Percentiles rank a stretch among this genome's conserved stretches.
Evolutionary conservation across 345 rosid genomes (phyloP).

Genomic region (Eucalyptus virginea): DNA sequence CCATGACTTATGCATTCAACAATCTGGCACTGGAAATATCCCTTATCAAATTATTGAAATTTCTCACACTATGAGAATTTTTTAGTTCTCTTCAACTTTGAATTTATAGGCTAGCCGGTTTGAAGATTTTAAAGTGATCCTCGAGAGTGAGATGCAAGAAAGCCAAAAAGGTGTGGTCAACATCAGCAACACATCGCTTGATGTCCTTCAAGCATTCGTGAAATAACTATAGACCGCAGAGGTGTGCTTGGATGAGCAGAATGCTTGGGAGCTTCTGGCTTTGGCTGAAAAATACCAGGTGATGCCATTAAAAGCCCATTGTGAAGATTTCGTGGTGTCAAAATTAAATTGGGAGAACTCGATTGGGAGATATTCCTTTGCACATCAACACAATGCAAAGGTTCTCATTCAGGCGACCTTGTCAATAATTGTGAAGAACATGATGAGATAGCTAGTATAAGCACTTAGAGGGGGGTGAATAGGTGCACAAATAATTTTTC

Average conservation of each 20-base stretch:
- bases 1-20: no score
- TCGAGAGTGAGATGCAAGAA: conserved; percentile 63
- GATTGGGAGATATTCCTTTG: conserved; percentile 63
- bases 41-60: no score
- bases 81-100: no score
- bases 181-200: conserved; percentile 51
- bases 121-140: conserved; percentile 75
- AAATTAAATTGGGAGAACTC: conserved; percentile 71
- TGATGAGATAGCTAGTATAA: no score
- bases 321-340: conserved; percentile 63
- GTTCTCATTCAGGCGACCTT: conserved; percentile 32
- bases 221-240: conserved; percentile 64
- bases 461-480: no score
- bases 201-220: conserved; percentile 53
- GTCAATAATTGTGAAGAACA: conserved; percentile 49
- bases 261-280: conserved; percentile 48
- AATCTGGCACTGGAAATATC: no score
- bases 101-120: conserved; percentile 48
- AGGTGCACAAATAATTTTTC: no score
- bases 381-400: conserved; percentile 74
- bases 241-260: conserved; percentile 63
- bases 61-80: no score
- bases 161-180: conserved; percentile 38
- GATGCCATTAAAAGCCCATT: conserved; percentile 57
- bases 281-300: conserved; percentile 75